Evolutionary conservation across 2,329 filamentous ascomycete genomes (phyloP), one percentile per base, ranked within the genome.

Genomic region (Akanthomyces lecanii): DNA sequence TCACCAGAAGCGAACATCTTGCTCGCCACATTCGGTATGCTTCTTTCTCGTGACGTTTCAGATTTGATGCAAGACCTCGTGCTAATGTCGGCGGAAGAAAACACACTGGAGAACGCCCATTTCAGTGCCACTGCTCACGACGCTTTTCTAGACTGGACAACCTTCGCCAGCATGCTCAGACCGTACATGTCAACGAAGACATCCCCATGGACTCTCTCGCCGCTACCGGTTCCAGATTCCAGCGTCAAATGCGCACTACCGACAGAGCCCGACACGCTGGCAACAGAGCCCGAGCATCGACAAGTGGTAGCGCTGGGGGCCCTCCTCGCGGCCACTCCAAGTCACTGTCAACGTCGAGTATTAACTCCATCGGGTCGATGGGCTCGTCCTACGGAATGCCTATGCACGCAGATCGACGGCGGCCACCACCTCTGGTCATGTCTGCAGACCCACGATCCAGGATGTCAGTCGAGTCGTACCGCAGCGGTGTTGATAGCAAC

Each of bases 121-220:
- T 98, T 71, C 90, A 96, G 75, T 99, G 95, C 69, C 95, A 98
- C 75, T 99, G 95, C 76, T 91, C 89, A 2, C 86, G 95, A 57
- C 86, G 92, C 62, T 99, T 99, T 74, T 98, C 95, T 11, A 86
- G 94, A 55, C 84, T 98, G 52, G 94, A 99, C 75, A 99, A 99
- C 72, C 80, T 99, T 58, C 87, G 95, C 64, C 95, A 99, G 73
- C 95, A 99, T 81, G 95, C 95, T 51, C 93, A 97, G 75, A 98
- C 95, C 0, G 95, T 99, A 1, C 95, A 99, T 74, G 90, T 96
- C 63, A 97, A 98, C 74, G 95, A 98, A 74, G 92, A 97, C 63
- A 99, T 99, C 40, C 95, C 95, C 4, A 87, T 88, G 47, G 92
- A 97, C 74, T 98, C 95, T 1, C 84, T 98, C 23, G 95, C 95